Evolutionary conservation across 2,329 filamentous ascomycete genomes (phyloP).

Genomic region (Beauveria medogensis): DNA sequence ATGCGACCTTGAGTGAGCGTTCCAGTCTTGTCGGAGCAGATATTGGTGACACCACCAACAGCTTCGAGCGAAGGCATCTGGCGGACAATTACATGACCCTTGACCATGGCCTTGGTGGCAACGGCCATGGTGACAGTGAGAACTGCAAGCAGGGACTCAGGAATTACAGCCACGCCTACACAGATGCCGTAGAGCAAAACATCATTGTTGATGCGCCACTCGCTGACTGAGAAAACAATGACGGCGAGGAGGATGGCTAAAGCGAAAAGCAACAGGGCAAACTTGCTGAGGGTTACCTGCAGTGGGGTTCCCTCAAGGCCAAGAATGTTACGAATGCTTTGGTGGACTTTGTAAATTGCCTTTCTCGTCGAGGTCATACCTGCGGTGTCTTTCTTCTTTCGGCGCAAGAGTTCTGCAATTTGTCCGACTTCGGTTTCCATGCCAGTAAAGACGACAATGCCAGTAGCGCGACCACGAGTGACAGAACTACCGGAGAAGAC

Average conservation of each 20-base stretch:
- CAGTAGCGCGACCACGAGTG: slow-evolving; percentile 60
- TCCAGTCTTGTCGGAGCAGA: slow-evolving; percentile 65
- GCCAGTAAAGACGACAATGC: slow-evolving; percentile 61
- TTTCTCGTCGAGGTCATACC: slow-evolving; percentile 35
- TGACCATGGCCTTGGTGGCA: slow-evolving; percentile 56
- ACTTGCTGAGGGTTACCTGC: slow-evolving; percentile 76
- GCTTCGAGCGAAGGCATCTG: slow-evolving; percentile 59
- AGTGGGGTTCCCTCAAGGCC: slow-evolving; percentile 71
- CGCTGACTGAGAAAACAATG: slow-evolving; percentile 53
- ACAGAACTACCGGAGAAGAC: slow-evolving; percentile 66
- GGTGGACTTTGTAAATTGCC: slow-evolving; percentile 34
- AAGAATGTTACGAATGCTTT: slow-evolving; percentile 45
- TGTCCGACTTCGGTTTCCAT: slow-evolving; percentile 70
- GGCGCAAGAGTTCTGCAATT: slow-evolving; percentile 62
- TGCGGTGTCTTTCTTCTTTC: slow-evolving; percentile 38
- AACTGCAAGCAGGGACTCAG: slow-evolving; percentile 59
- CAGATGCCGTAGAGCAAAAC: slow-evolving; percentile 55
- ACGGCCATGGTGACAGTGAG: slow-evolving; percentile 65
- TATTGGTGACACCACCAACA: slow-evolving; percentile 60
- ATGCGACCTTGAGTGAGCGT: slow-evolving; percentile 60
- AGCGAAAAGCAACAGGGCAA: slow-evolving; percentile 72
- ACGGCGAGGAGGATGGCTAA: slow-evolving; percentile 56
- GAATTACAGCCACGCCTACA: slow-evolving; percentile 56
- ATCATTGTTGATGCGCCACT: slow-evolving; percentile 45
- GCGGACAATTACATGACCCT: slow-evolving; percentile 56